phyloP scores from a whole-genome alignment of 345 rosid species.

The Cardiospermum halicacabum region DNA sequence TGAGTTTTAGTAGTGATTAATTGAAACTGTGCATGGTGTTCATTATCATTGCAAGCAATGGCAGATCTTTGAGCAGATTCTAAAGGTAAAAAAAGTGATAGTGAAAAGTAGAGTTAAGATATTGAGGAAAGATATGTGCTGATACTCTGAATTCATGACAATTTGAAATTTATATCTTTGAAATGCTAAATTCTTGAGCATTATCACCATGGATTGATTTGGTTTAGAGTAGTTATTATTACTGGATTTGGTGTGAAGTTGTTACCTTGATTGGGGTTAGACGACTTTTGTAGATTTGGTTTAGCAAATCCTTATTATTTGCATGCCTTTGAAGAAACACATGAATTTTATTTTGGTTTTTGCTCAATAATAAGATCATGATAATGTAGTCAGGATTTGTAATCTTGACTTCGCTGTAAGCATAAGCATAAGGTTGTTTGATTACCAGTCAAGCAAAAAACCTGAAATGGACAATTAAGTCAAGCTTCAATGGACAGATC shows the following conservation, averaged over 20 bases:
- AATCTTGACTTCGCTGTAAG: no score
- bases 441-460: no score
- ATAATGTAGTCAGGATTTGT: no score
- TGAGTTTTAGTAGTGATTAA: conserved; percentile 13
- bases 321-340: neutral
- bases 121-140: neutral
- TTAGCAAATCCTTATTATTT: neutral
- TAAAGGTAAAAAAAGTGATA: neutral
- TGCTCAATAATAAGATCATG: no score
- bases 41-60: conserved; percentile 13
- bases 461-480: neutral
- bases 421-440: no score
- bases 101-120: neutral
- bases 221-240: neutral
- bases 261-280: neutral
- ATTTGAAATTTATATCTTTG: neutral
- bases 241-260: neutral
- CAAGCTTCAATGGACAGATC: no score
- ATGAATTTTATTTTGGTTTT: no score
- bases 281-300: neutral
- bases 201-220: neutral
- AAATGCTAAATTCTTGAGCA: neutral
- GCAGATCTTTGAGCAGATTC: conserved; percentile 1
- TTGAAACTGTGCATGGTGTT: neutral
- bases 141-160: neutral